Percentiles rank a stretch among this genome's conserved stretches.
Conservation (phyloP, 2,329 filamentous ascomycete genomes). For the Paraphoma chrysanthemicola region DNA sequence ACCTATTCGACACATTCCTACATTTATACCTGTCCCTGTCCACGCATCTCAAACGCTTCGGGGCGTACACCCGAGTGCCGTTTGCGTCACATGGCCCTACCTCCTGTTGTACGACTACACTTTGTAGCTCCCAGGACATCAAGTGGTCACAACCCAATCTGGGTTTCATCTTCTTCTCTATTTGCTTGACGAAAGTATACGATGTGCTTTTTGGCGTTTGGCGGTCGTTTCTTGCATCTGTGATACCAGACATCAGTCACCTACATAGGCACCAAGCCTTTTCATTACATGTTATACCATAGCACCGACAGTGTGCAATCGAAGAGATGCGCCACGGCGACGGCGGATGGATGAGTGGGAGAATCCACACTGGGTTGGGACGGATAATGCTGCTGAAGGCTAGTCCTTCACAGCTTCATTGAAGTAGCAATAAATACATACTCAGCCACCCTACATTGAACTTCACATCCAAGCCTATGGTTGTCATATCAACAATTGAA, state of each 20-base stretch:
- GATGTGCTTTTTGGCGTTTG: slow-evolving; percentile 36
- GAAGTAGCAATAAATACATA: slow-evolving; percentile 1
- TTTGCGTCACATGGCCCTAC: slow-evolving; percentile 15
- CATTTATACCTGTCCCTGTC: not conserved
- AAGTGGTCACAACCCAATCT: not conserved
- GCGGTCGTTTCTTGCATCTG: slow-evolving; percentile 27
- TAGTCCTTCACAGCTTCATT: slow-evolving; percentile 1
- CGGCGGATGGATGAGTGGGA: slow-evolving; percentile 4
- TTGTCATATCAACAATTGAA: no score
- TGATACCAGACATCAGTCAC: slow-evolving; percentile 50
- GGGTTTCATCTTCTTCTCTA: slow-evolving; percentile 22
- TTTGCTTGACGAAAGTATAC: slow-evolving; percentile 40
- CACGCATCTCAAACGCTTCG: not conserved
- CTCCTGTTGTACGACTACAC: slow-evolving; percentile 12
- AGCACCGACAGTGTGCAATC: not conserved
- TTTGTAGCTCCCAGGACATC: slow-evolving; percentile 4
- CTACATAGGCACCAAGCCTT: slow-evolving; percentile 35
- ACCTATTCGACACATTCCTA: not conserved
- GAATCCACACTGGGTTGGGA: slow-evolving; percentile 7
- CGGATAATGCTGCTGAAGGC: not conserved
- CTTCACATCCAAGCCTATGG: not conserved
- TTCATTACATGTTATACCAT: slow-evolving; percentile 21
- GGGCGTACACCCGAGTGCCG: slow-evolving; percentile 8
- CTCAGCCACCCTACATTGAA: not conserved
- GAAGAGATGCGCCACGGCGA: not conserved